phyloP scores from a whole-genome alignment of 352 stramenopile genomes.

The Elongisporangium anandrum region DNA sequence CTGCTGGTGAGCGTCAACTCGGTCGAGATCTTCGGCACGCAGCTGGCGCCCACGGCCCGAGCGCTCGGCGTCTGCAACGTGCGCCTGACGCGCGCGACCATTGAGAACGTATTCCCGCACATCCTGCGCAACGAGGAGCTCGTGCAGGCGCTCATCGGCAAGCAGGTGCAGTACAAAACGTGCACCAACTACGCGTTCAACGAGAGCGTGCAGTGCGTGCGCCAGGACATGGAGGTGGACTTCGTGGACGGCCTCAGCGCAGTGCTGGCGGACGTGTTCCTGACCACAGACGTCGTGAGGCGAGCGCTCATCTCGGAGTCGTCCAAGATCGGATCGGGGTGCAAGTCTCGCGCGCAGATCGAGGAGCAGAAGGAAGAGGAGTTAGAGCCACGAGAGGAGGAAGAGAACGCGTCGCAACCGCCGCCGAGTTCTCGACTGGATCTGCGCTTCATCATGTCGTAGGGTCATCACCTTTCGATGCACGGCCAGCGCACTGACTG shows the following conservation, averaged over 20 bases:
- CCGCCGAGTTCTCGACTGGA: neutral
- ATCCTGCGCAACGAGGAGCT: conserved; percentile 34
- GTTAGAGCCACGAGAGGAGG: neutral
- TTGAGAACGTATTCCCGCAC: conserved; percentile 45
- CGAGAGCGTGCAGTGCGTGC: conserved; percentile 32
- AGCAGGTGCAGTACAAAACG: conserved; percentile 30
- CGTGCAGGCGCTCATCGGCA: conserved; percentile 22
- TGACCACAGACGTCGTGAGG: conserved; percentile 20
- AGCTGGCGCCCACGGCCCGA: conserved; percentile 50
- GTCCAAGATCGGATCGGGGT: conserved; percentile 13
- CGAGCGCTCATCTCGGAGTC: conserved; percentile 23
- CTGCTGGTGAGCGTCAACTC: conserved; percentile 31
- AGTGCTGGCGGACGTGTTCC: conserved; percentile 19
- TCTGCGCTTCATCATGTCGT: neutral
- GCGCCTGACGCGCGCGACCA: conserved; percentile 25
- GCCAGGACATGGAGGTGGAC: conserved; percentile 31
- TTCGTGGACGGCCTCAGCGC: conserved; percentile 34
- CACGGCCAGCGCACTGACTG: neutral
- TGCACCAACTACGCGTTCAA: conserved; percentile 43
- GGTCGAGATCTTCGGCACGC: conserved; percentile 37
- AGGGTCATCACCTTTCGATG: neutral
- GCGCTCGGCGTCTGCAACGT: conserved; percentile 29
- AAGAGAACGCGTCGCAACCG: neutral
- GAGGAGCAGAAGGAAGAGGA: neutral
- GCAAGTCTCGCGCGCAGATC: neutral